Conservation (phyloP, 768 basidiomycete species). For the Lactarius sanguifluus region DNA sequence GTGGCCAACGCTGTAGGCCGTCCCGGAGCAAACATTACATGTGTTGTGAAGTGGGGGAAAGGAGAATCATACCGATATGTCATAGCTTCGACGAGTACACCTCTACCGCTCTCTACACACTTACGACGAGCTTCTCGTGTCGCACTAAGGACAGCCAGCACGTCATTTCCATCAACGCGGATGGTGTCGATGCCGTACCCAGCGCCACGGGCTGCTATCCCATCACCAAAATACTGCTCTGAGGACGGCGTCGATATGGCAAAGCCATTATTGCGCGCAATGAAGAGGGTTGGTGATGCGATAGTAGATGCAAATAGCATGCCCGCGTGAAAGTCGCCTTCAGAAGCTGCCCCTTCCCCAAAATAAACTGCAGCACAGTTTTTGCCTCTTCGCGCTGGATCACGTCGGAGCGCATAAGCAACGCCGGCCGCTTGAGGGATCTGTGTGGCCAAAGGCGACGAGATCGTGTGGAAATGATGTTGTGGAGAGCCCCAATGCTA, state of each 20-base stretch:
- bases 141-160: constrained; percentile 77
- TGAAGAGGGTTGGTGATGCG: constrained; percentile 69
- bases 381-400: constrained; percentile 61
- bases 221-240: constrained; percentile 91
- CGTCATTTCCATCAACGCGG: constrained; percentile 92
- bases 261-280: constrained; percentile 86
- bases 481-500: constrained; percentile 84
- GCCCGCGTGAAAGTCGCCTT: constrained; percentile 95
- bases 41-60: background rate
- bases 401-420: constrained; percentile 82
- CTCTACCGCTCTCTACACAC: constrained; percentile 76
- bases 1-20: constrained; percentile 72
- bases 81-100: constrained; percentile 88
- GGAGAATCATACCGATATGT: constrained; percentile 64
- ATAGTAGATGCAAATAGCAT: constrained; percentile 77
- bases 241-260: constrained; percentile 90
- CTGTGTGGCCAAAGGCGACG: constrained; percentile 90
- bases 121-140: constrained; percentile 68
- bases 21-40: constrained; percentile 9
- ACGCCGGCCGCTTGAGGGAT: constrained; percentile 95
- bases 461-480: constrained; percentile 92
- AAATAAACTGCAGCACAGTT: constrained; percentile 88
- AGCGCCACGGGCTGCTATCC: constrained; percentile 87
- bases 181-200: constrained; percentile 91
- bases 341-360: constrained; percentile 92